Percentiles rank a stretch among this genome's conserved stretches.
These are phyloP conservation scores for Psilocybe subaeruginosa DNA, from an alignment of 768 basidiomycete species.

Conservation along the genomic window DNA sequence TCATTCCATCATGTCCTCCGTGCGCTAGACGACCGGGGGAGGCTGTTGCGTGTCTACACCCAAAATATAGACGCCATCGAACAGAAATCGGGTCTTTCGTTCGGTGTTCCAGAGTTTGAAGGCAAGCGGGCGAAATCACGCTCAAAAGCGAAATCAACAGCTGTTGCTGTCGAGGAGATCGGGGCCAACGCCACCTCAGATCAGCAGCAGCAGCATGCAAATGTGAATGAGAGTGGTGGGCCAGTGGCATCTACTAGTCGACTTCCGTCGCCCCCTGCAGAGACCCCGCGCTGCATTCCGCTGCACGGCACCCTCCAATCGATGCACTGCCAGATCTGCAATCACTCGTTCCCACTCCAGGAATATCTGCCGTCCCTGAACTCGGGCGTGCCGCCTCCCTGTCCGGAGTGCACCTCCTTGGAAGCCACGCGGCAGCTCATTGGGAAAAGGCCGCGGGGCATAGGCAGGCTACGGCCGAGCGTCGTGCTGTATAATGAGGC, in stretches of 20 bases:
- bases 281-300: constrained; percentile 83
- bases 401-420: constrained; percentile 76
- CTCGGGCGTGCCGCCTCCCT: constrained; percentile 68
- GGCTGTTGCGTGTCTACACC: constrained; percentile 85
- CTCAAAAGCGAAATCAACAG: constrained; percentile 28
- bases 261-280: constrained; percentile 53
- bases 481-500: constrained; percentile 91
- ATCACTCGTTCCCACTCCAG: constrained; percentile 67
- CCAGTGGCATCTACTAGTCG: constrained; percentile 28
- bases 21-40: constrained; percentile 72
- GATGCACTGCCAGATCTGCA: constrained; percentile 84
- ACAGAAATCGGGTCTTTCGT: constrained; percentile 81
- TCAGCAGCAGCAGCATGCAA: background rate
- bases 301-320: constrained; percentile 84
- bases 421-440: constrained; percentile 71
- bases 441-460: constrained; percentile 78
- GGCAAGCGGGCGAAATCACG: too few relatives aligned
- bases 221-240: background rate
- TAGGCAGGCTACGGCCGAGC: constrained; percentile 82
- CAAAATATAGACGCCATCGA: constrained; percentile 95
- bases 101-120: constrained; percentile 71
- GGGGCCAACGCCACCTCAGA: background rate
- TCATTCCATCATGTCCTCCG: constrained; percentile 80
- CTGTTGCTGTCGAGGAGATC: background rate
- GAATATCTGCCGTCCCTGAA: constrained; percentile 62